These are phyloP conservation scores for Diaporthe sp. DNA, from an alignment of 2,329 filamentous ascomycete species.

Conservation along the genomic window DNA sequence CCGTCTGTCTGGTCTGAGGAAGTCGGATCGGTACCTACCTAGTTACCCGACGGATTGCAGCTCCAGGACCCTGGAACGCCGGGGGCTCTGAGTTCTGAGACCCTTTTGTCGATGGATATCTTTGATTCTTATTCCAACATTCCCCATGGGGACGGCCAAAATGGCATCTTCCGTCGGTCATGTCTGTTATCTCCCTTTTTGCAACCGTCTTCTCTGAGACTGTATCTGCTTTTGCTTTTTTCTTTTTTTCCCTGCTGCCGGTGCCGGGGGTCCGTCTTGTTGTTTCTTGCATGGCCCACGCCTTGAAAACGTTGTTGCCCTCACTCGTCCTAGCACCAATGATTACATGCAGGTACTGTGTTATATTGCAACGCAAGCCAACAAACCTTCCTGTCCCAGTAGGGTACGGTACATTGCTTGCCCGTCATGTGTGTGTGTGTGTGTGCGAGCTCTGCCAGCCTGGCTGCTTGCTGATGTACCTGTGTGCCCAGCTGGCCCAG, in stretches of 20 bases:
- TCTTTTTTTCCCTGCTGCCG: neutral
- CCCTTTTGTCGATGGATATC: slow-evolving; percentile 28
- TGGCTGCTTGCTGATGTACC: neutral
- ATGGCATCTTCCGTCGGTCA: slow-evolving; percentile 13
- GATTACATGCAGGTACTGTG: slow-evolving; percentile 30
- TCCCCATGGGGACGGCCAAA: slow-evolving; percentile 22
- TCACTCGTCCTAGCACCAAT: neutral
- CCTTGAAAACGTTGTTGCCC: neutral
- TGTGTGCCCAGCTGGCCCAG: slow-evolving; percentile 1
- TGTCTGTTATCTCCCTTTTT: slow-evolving; percentile 1
- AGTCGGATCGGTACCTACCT: slow-evolving; percentile 2
- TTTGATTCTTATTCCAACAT: slow-evolving; percentile 12
- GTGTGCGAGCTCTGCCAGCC: neutral
- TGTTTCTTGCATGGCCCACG: neutral
- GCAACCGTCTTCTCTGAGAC: neutral
- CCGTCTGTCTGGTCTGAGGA: neutral
- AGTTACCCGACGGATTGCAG: slow-evolving; percentile 5
- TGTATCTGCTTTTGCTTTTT: neutral
- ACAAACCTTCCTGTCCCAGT: slow-evolving; percentile 20
- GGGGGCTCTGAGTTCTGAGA: slow-evolving; percentile 12
- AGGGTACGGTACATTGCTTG: neutral
- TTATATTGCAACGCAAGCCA: slow-evolving; percentile 23
- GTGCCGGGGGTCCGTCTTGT: neutral
- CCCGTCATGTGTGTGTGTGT: slow-evolving; percentile 7
- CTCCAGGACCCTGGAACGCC: slow-evolving; percentile 2